phyloP scores from a whole-genome alignment of 169 alveolate species.

The Eimeria necatrix region DNA sequence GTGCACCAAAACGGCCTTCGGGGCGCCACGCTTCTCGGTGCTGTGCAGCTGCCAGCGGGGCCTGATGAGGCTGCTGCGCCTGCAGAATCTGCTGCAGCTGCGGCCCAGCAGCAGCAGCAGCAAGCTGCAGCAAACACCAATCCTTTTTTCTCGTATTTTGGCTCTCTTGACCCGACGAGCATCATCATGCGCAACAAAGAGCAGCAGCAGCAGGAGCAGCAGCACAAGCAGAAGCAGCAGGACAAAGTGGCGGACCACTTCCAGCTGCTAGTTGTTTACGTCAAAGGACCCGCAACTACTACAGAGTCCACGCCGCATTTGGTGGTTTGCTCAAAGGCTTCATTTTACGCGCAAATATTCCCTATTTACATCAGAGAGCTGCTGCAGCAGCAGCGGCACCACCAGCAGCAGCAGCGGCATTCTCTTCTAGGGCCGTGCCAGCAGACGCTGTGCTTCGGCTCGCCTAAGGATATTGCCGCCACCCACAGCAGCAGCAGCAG shows the following conservation, averaged over 20 bases:
- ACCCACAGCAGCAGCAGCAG: background rate
- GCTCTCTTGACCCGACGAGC: background rate
- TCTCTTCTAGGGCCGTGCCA: background rate
- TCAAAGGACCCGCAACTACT: background rate
- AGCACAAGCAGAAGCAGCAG: background rate
- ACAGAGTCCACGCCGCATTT: background rate
- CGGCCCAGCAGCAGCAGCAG: slow-evolving; percentile 28
- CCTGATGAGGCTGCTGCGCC: background rate
- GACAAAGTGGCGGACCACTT: background rate
- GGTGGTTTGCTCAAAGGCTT: background rate
- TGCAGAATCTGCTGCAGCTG: background rate
- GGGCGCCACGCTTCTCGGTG: background rate
- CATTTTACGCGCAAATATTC: background rate
- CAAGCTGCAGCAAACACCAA: slow-evolving; percentile 1
- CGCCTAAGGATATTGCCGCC: background rate
- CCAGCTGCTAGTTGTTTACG: slow-evolving; percentile 9
- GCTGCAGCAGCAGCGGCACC: background rate
- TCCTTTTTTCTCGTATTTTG: background rate
- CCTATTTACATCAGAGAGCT: background rate
- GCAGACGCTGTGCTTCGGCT: slow-evolving; percentile 29
- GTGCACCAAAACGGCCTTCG: background rate
- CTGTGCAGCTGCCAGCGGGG: slow-evolving; percentile 9
- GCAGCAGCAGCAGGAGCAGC: slow-evolving; percentile 33
- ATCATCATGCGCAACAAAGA: background rate
- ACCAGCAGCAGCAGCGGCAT: background rate